These are phyloP conservation scores for Dalbergia cochinchinensis DNA, from an alignment of 306 rosid genomes.

Conservation along the genomic window DNA sequence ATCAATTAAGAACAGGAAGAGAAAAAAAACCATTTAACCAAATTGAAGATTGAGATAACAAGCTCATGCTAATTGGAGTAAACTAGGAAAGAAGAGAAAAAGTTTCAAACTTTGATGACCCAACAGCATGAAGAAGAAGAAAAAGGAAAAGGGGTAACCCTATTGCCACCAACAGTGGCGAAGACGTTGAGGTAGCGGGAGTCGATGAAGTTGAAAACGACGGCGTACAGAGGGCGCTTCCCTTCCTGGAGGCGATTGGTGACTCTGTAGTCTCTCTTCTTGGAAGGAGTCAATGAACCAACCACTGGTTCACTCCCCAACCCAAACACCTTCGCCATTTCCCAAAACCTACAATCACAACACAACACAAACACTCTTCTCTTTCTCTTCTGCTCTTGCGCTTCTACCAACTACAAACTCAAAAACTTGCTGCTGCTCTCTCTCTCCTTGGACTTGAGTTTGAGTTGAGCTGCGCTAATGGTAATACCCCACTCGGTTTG, in stretches of 20 bases:
- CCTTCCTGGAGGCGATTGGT: constrained; percentile 97
- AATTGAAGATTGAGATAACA: background rate
- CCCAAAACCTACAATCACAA: background rate
- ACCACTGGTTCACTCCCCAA: constrained; percentile 84
- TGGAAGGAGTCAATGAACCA: constrained; percentile 62
- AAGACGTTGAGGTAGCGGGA: constrained; percentile 85
- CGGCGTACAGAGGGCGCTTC: constrained; percentile 84
- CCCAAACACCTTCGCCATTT: constrained; percentile 61
- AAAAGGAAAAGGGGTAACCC: constrained; percentile 48
- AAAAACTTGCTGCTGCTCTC: too few species aligned
- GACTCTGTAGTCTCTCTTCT: constrained; percentile 79
- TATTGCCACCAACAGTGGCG: constrained; percentile 94
- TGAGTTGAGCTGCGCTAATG: too few species aligned
- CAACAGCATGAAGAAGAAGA: background rate
- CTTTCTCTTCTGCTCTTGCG: too few species aligned
- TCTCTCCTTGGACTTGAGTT: too few species aligned
- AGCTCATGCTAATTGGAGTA: background rate
- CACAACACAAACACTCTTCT: too few species aligned
- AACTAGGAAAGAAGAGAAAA: background rate
- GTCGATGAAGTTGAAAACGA: constrained; percentile 91
- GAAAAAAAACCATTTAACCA: background rate
- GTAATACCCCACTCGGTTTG: too few species aligned
- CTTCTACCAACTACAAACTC: too few species aligned
- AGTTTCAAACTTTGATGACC: constrained; percentile 17
- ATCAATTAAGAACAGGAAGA: constrained; percentile 15